These are phyloP conservation scores for Dendrobium nobile DNA, from an alignment of 106 monocot species.

Conservation along the genomic window DNA sequence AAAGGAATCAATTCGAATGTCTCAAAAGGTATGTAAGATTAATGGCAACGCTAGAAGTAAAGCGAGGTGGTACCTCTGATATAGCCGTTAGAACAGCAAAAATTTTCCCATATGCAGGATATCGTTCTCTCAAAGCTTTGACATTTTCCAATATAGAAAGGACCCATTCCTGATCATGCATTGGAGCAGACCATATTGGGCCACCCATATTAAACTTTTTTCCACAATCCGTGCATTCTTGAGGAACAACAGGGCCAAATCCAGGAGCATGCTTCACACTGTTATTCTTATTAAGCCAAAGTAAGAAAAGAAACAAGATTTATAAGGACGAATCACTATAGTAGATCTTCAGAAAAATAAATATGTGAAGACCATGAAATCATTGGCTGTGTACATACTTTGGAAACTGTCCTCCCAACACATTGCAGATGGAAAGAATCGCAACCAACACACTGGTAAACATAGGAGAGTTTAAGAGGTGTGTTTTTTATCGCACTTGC, in stretches of 20 bases:
- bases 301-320: conserved; percentile 7
- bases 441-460: conserved; percentile 88
- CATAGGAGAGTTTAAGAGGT: conserved; percentile 81
- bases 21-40: neutral
- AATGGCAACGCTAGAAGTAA: neutral
- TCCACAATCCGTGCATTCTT: conserved; percentile 74
- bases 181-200: conserved; percentile 95
- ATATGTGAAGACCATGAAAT: neutral
- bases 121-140: conserved; percentile 55
- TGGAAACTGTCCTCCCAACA: conserved; percentile 68
- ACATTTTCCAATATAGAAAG: conserved; percentile 55
- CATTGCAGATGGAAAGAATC: conserved; percentile 94
- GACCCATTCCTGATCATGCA: conserved; percentile 87
- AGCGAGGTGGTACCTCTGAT: conserved; percentile 60
- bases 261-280: conserved; percentile 66
- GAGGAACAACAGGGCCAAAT: conserved; percentile 73
- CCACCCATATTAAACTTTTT: conserved; percentile 94
- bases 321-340: neutral
- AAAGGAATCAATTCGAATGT: neutral
- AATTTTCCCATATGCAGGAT: conserved; percentile 89
- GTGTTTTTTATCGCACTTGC: conserved; percentile 82
- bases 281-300: conserved; percentile 48
- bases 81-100: conserved; percentile 74
- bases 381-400: conserved; percentile 38
- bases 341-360: neutral